These are phyloP conservation scores for Hirsutella thompsonii DNA, from an alignment of 2,329 filamentous ascomycete species.

Conservation along the genomic window DNA sequence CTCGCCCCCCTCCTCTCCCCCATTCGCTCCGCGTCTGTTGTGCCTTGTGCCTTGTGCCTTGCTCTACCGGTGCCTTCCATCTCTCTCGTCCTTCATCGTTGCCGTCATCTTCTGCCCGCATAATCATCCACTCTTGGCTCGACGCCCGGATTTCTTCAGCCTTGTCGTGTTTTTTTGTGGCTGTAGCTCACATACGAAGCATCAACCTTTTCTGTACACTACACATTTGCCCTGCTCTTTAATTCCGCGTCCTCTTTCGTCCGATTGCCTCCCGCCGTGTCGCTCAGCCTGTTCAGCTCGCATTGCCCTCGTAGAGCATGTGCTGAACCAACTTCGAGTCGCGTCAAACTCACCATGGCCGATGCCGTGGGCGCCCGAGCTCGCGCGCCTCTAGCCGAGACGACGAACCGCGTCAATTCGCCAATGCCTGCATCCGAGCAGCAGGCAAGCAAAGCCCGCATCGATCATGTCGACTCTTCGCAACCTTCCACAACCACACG, in stretches of 20 bases:
- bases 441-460: conserved; percentile 16
- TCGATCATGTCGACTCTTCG: conserved; percentile 10
- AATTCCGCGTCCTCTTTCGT: not conserved
- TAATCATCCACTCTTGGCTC: not conserved
- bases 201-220: no score
- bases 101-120: not conserved
- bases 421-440: conserved; percentile 15
- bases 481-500: conserved; percentile 2
- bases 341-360: conserved; percentile 13
- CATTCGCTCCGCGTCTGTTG: conserved; percentile 5
- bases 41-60: conserved; percentile 1
- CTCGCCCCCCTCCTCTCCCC: conserved; percentile 3
- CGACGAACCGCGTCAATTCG: conserved; percentile 33
- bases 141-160: not conserved
- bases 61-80: conserved; percentile 2
- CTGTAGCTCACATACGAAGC: no score
- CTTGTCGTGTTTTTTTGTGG: not conserved
- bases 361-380: conserved; percentile 16
- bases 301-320: conserved; percentile 17
- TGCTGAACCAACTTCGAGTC: conserved; percentile 15
- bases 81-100: not conserved
- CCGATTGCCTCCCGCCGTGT: not conserved
- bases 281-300: not conserved
- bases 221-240: no score
- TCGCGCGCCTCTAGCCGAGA: conserved; percentile 33